Evolutionary conservation across 768 basidiomycete genomes (phyloP).

Genomic region (Suillus alpinus): DNA sequence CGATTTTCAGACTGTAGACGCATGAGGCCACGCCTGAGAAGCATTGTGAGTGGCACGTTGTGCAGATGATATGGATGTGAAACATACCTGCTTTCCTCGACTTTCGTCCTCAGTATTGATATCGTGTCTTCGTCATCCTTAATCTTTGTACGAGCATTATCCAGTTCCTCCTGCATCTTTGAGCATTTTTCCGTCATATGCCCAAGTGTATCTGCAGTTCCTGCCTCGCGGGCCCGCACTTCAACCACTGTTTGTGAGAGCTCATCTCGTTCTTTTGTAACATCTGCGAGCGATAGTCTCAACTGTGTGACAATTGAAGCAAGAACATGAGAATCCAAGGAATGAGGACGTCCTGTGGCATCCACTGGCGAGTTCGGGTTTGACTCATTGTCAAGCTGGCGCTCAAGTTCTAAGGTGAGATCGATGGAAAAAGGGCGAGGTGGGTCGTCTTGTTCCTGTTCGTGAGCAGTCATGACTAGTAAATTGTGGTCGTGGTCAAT

Average conservation of each 20-base stretch:
- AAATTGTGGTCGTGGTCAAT: neutral
- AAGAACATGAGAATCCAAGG: constrained; percentile 73
- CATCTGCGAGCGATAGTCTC: constrained; percentile 57
- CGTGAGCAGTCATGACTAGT: constrained; percentile 28
- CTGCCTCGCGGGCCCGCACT: constrained; percentile 53
- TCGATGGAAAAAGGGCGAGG: constrained; percentile 59
- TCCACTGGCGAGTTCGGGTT: constrained; percentile 46
- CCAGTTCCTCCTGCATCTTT: constrained; percentile 53
- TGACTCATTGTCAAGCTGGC: constrained; percentile 65
- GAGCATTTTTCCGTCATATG: constrained; percentile 67
- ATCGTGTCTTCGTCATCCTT: constrained; percentile 80
- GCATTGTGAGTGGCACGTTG: constrained; percentile 9
- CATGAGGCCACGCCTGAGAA: constrained; percentile 78
- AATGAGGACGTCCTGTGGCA: constrained; percentile 37
- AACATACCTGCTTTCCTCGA: constrained; percentile 80
- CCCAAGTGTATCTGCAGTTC: constrained; percentile 60
- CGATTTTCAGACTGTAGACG: constrained; percentile 77
- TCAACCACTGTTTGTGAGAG: constrained; percentile 50
- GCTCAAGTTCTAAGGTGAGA: constrained; percentile 76
- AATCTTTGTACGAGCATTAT: constrained; percentile 45
- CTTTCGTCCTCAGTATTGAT: constrained; percentile 70
- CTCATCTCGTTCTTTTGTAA: constrained; percentile 72
- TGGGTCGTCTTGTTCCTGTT: constrained; percentile 17
- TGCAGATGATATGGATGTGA: neutral
- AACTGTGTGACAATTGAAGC: constrained; percentile 75